A percentile compares a stretch with the other conserved stretches of the same genome.
These are phyloP conservation scores for Gentiana dahurica DNA, from an alignment of 257 asterid species.

Conservation along the genomic window DNA sequence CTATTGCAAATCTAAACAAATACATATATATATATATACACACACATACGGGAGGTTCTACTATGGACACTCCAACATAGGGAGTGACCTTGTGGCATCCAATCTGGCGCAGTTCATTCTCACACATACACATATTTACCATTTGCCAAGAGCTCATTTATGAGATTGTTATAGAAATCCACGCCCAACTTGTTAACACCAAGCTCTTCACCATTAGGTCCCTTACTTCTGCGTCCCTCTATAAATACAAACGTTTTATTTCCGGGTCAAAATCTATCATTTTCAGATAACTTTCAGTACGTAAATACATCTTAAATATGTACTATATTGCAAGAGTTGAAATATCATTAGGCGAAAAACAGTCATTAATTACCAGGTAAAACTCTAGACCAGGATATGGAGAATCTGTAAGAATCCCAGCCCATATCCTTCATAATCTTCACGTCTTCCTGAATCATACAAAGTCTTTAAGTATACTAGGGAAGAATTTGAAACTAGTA, in stretches of 20 bases:
- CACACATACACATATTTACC: neutral
- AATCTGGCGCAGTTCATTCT: too few species aligned
- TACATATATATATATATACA: too few species aligned
- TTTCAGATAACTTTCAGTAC: too few species aligned
- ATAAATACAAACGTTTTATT: too few species aligned
- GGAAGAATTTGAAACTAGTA: neutral
- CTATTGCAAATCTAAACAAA: too few species aligned
- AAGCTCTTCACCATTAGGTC: conserved; percentile 6
- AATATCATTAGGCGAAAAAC: neutral
- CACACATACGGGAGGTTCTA: too few species aligned
- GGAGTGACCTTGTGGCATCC: neutral
- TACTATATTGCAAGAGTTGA: too few species aligned
- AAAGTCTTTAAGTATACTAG: too few species aligned
- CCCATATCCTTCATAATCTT: conserved; percentile 3
- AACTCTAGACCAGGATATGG: conserved; percentile 14
- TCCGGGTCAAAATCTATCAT: neutral
- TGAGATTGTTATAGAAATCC: conserved; percentile 2
- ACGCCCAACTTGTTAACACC: neutral
- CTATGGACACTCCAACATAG: too few species aligned
- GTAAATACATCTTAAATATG: too few species aligned
- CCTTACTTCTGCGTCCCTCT: conserved; percentile 3
- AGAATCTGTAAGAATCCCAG: conserved; percentile 9
- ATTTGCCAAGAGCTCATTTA: neutral
- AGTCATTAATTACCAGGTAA: conserved; percentile 1
- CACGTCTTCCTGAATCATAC: neutral